Conservation (phyloP, 2,329 filamentous ascomycete species). For the Pestalotiopsis sp. region DNA sequence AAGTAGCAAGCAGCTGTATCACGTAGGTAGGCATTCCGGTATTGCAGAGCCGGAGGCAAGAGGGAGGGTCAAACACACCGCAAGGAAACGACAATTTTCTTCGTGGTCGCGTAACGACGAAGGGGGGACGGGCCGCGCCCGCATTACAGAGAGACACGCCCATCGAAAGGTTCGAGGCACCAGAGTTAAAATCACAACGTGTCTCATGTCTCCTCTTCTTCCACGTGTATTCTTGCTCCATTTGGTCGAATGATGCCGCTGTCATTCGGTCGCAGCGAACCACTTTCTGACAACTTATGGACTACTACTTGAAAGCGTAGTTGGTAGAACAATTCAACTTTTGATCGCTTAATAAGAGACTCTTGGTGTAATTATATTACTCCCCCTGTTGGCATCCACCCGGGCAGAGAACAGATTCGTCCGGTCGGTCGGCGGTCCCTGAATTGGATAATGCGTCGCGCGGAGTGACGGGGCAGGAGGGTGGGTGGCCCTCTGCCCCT, state of each 20-base stretch:
- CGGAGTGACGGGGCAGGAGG: background rate
- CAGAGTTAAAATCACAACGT: background rate
- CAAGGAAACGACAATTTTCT: background rate
- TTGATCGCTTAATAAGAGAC: no score
- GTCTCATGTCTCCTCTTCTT: background rate
- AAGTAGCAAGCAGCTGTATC: background rate
- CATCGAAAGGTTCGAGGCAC: background rate
- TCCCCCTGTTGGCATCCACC: background rate
- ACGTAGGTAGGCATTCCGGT: background rate
- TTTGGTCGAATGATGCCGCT: background rate
- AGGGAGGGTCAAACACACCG: background rate
- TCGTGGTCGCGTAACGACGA: background rate
- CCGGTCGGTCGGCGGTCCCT: background rate
- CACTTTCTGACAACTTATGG: background rate
- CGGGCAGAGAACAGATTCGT: background rate
- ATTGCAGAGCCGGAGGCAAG: no score
- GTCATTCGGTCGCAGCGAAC: background rate
- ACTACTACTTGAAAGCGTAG: background rate
- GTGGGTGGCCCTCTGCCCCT: conserved; percentile 1
- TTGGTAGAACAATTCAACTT: no score
- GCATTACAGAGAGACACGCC: background rate
- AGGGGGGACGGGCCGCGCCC: background rate
- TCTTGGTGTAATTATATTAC: background rate
- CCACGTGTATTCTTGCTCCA: background rate
- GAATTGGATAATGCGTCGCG: background rate